Conservation (phyloP, 208 protist genomes). For the Leptomonas seymouri region DNA sequence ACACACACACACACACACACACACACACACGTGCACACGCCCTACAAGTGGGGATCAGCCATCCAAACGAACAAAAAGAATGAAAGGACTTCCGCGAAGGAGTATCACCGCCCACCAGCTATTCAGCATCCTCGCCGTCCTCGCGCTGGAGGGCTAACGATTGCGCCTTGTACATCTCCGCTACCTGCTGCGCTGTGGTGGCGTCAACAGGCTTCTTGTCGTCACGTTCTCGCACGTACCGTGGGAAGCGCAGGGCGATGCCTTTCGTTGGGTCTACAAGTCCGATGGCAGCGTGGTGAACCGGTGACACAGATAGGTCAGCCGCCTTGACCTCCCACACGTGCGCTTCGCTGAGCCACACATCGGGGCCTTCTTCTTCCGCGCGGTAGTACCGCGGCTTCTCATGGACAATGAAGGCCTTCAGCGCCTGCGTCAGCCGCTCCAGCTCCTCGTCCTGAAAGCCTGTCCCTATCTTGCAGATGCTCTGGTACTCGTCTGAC, state of each 20-base stretch:
- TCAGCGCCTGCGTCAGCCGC: conserved; percentile 65
- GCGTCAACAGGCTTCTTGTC: conserved; percentile 97
- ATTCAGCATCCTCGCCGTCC: conserved; percentile 33
- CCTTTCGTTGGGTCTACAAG: conserved; percentile 91
- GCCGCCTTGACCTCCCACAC: conserved; percentile 99
- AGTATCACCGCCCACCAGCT: not conserved
- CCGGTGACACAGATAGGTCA: conserved; percentile 98
- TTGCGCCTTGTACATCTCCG: conserved; percentile 90
- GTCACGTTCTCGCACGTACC: conserved; percentile 97
- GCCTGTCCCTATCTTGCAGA: conserved; percentile 99
- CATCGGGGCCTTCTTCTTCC: conserved; percentile 84
- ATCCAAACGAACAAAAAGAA: no score
- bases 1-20: no score
- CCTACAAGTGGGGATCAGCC: no score
- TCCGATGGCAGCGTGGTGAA: conserved; percentile 94
- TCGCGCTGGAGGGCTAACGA: conserved; percentile 61
- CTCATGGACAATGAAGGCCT: conserved; percentile 52
- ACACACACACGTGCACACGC: no score
- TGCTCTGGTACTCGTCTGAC: conserved; percentile 96
- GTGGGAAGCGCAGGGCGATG: conserved; percentile 98
- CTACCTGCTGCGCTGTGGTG: conserved; percentile 93
- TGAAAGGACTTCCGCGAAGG: no score
- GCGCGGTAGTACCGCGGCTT: conserved; percentile 86
- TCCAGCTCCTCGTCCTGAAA: conserved; percentile 96
- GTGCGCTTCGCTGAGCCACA: conserved; percentile 95